Evolutionary conservation across 2,329 filamentous ascomycete genomes (phyloP), one percentile per base, ranked within the genome.

Genomic region (Alternaria alternata): DNA sequence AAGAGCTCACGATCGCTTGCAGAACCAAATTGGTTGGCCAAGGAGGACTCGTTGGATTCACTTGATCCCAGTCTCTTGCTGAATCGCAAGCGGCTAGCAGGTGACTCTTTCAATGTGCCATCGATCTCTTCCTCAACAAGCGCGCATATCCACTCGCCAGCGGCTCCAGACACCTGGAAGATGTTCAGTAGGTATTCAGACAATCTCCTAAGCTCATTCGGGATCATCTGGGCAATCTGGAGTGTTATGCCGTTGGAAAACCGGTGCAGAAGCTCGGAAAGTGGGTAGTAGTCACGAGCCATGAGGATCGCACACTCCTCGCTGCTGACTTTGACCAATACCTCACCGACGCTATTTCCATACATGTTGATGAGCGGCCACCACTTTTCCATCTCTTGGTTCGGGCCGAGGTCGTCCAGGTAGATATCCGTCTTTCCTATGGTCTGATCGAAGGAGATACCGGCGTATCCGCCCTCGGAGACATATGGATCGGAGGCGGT

Each of bases 121-220:
- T 98, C 95, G 58, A 99, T 98, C 78, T 99, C 95, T 74, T 98
- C 94, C 78, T 99, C 95, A 0, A 97, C 92, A 41, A 99, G 83
- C 3, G 92, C 89, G 84, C 93, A 95, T 22, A 99, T 85, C 95
- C 95, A 99, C 60, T 97, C 93, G 43, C 86, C 86, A 3, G 92
- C 91, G 38, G 88, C 87, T 0, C 92, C 93, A 3, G 93, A 94
- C 3, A 96, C 94, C 74, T 99, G 95, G 71, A 94, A 99, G 53
- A 99, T 96, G 75, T 98, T 96, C 64, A 98, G 82, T 38, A 98
- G 87, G 28, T 91, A 89, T 74, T 97, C 94, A 2, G 93, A 91
- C 8, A 98, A 79, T n/a, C 88, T 86, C 54, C 91, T 90, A 34
- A 97, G 83, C 71, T 93, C 91, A 3, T 88, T 87, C 0, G 93